phyloP scores from a whole-genome alignment of 352 stramenopile species.

The Phytophthora tubulina region DNA sequence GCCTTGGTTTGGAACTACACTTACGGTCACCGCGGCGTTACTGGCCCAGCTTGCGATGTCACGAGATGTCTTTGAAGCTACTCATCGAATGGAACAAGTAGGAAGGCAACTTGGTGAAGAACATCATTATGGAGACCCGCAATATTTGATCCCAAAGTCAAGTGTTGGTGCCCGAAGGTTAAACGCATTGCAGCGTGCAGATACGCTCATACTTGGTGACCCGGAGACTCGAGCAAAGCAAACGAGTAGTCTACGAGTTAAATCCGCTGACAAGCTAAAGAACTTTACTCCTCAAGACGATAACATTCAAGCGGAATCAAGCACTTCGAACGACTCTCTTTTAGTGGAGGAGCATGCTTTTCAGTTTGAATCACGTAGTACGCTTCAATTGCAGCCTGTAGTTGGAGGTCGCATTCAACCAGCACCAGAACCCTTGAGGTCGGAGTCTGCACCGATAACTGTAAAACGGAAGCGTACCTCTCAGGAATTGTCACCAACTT shows the following conservation, averaged over 20 bases:
- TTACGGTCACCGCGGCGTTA: slow-evolving; percentile 22
- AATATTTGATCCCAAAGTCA: no score
- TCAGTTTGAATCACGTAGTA: slow-evolving; percentile 4
- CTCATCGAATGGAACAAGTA: slow-evolving; percentile 3
- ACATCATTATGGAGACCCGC: no score
- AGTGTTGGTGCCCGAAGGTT: slow-evolving; percentile 9
- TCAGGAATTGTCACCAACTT: not conserved
- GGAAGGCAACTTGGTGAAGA: slow-evolving; percentile 10
- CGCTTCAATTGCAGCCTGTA: not conserved
- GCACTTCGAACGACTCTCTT: not conserved
- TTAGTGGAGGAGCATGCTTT: not conserved
- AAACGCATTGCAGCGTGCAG: slow-evolving; percentile 13
- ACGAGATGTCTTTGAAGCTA: slow-evolving; percentile 21
- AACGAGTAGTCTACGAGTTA: slow-evolving; percentile 1
- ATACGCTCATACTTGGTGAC: not conserved
- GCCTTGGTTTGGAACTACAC: slow-evolving; percentile 26
- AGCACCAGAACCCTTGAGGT: no score
- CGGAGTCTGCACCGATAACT: no score
- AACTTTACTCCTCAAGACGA: not conserved
- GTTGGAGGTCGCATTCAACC: not conserved
- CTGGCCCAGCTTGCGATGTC: slow-evolving; percentile 23
- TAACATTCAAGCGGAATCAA: not conserved
- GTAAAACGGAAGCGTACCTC: no score
- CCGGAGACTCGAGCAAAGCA: not conserved
- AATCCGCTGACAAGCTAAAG: not conserved